phyloP scores from a whole-genome alignment of 306 rosid species.

The Begonia fuchsioides region DNA sequence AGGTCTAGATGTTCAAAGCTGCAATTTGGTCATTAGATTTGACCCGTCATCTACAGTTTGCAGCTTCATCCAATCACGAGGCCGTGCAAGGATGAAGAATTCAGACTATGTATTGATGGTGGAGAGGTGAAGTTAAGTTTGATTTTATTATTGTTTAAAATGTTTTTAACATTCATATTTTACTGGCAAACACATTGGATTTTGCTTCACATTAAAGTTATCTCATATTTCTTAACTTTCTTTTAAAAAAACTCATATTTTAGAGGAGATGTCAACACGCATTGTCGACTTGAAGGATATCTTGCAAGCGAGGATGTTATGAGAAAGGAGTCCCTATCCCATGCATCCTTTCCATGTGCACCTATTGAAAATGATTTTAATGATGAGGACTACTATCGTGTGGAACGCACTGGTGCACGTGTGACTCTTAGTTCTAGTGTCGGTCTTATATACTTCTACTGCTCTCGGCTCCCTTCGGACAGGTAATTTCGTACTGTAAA shows the following conservation, averaged over 20 bases:
- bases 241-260: neutral
- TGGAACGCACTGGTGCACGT: constrained; percentile 63
- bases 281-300: constrained; percentile 48
- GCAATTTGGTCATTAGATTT: constrained; percentile 79
- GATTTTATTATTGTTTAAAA: no score
- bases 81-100: constrained; percentile 72
- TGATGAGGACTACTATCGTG: constrained; percentile 29
- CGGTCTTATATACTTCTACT: constrained; percentile 47
- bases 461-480: constrained; percentile 84
- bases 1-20: constrained; percentile 82
- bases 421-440: constrained; percentile 60
- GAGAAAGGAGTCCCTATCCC: constrained; percentile 52
- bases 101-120: constrained; percentile 73
- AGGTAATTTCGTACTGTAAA: constrained; percentile 32
- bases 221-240: neutral
- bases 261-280: constrained; percentile 51
- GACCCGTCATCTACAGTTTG: constrained; percentile 72
- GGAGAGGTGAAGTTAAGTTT: constrained; percentile 27
- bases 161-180: no score
- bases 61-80: constrained; percentile 87
- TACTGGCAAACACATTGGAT: no score
- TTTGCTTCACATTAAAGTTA: neutral
- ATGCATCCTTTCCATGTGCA: constrained; percentile 45
- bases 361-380: constrained; percentile 24
- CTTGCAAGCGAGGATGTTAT: constrained; percentile 46